Conservation (phyloP, 345 rosid species). For the Gossypium thurberi region DNA sequence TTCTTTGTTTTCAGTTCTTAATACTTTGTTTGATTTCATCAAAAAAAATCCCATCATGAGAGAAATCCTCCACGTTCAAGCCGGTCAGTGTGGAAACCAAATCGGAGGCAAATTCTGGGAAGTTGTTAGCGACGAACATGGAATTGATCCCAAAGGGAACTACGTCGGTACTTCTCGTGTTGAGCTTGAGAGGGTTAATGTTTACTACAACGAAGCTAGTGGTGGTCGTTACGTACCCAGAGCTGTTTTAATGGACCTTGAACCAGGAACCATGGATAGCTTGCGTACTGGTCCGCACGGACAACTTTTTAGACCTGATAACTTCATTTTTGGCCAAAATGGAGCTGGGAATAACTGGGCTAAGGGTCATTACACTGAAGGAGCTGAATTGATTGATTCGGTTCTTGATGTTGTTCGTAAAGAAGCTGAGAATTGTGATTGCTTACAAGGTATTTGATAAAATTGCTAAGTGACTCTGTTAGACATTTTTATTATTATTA, state of each 20-base stretch:
- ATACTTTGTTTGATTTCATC: background rate
- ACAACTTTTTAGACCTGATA: conserved; percentile 55
- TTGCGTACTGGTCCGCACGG: conserved; percentile 48
- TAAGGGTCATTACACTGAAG: conserved; percentile 31
- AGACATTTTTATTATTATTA: no score
- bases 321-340: conserved; percentile 34
- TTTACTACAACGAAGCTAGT: conserved; percentile 27
- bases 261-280: conserved; percentile 32
- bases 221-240: conserved; percentile 23
- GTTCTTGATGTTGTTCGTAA: conserved; percentile 30
- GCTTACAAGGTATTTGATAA: conserved; percentile 23
- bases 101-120: conserved; percentile 33
- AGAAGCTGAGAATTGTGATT: conserved; percentile 29
- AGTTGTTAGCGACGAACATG: conserved; percentile 31
- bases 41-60: conserved; percentile 13
- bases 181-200: conserved; percentile 26
- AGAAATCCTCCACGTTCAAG: conserved; percentile 35
- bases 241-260: conserved; percentile 30
- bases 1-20: conserved; percentile 25
- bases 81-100: conserved; percentile 36
- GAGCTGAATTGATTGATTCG: conserved; percentile 28
- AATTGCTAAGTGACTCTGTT: no score
- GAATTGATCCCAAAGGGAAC: conserved; percentile 26
- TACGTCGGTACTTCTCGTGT: conserved; percentile 13
- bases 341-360: conserved; percentile 32